These are phyloP conservation scores for Dryas drummondii DNA, from an alignment of 306 rosid genomes.

Conservation along the genomic window DNA sequence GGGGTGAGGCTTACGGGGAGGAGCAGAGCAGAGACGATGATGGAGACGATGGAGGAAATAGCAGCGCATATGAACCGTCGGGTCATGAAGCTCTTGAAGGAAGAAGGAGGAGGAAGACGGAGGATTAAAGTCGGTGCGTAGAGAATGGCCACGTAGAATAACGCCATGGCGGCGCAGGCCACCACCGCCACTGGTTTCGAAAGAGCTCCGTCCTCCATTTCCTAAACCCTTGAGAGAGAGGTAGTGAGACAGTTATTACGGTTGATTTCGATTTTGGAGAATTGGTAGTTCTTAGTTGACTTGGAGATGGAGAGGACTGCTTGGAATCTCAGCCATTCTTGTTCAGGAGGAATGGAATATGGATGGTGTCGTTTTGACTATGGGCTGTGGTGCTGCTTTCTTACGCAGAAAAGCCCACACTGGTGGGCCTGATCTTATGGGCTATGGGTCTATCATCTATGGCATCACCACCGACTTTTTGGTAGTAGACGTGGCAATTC, in stretches of 20 bases:
- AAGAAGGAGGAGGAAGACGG: conserved; percentile 76
- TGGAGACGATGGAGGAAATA: conserved; percentile 60
- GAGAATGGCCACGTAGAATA: conserved; percentile 64
- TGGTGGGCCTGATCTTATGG: too few relatives aligned
- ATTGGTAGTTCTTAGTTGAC: not conserved
- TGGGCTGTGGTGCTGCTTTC: too few relatives aligned
- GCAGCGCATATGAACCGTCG: conserved; percentile 81
- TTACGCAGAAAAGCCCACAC: too few relatives aligned
- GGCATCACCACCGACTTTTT: too few relatives aligned
- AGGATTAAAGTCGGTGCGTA: conserved; percentile 77
- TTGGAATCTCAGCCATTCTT: not conserved
- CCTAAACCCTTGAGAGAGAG: not conserved
- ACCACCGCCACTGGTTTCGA: conserved; percentile 47
- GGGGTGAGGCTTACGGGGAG: conserved; percentile 54
- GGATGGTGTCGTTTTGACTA: too few relatives aligned
- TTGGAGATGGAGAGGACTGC: not conserved
- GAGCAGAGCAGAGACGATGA: conserved; percentile 46
- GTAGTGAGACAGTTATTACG: not conserved
- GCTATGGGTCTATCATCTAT: too few relatives aligned
- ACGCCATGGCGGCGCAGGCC: conserved; percentile 63
- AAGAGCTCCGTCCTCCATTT: conserved; percentile 54
- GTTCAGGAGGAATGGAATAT: too few relatives aligned
- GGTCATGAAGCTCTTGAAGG: conserved; percentile 52
- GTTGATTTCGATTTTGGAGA: not conserved
- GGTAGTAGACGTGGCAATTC: too few relatives aligned